Evolutionary conservation across 2,329 filamentous ascomycete genomes (phyloP).

Genomic region (Trichoderma sp.): DNA sequence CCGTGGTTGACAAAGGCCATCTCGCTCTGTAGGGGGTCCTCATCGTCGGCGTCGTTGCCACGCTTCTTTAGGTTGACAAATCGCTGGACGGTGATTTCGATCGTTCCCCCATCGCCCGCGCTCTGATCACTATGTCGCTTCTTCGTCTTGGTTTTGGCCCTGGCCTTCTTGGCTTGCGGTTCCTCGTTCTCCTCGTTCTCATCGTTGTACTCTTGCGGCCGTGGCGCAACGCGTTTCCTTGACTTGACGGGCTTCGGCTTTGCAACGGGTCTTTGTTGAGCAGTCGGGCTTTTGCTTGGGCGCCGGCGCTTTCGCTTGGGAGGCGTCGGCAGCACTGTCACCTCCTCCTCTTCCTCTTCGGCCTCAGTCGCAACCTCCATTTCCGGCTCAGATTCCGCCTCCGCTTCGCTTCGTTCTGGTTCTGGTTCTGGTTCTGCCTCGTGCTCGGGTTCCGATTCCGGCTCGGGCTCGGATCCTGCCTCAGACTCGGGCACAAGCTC

Average conservation of each 20-base stretch:
- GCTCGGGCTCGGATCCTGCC: neutral
- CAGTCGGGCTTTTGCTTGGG: constrained; percentile 45
- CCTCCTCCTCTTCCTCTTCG: constrained; percentile 2
- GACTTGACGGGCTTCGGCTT: constrained; percentile 36
- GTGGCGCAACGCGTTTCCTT: constrained; percentile 25
- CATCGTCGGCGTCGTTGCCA: constrained; percentile 45
- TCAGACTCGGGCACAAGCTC: neutral
- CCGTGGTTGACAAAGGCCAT: constrained; percentile 57
- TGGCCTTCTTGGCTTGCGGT: constrained; percentile 30
- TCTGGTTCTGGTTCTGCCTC: neutral
- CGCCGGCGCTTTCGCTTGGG: constrained; percentile 45
- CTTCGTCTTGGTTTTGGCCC: constrained; percentile 33
- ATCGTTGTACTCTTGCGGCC: constrained; percentile 12
- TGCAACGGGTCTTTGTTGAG: constrained; percentile 44
- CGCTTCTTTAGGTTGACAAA: constrained; percentile 54
- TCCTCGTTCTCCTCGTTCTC: constrained; percentile 20
- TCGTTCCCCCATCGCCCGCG: constrained; percentile 36
- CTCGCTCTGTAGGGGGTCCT: constrained; percentile 52
- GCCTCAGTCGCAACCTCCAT: constrained; percentile 7
- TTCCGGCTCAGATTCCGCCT: neutral
- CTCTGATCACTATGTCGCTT: constrained; percentile 34
- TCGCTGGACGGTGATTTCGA: constrained; percentile 63
- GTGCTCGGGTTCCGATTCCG: neutral
- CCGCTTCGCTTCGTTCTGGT: neutral
- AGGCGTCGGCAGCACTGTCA: constrained; percentile 31